Conservation (phyloP, 73 alveolate genomes). For the Blepharisma stoltei region DNA sequence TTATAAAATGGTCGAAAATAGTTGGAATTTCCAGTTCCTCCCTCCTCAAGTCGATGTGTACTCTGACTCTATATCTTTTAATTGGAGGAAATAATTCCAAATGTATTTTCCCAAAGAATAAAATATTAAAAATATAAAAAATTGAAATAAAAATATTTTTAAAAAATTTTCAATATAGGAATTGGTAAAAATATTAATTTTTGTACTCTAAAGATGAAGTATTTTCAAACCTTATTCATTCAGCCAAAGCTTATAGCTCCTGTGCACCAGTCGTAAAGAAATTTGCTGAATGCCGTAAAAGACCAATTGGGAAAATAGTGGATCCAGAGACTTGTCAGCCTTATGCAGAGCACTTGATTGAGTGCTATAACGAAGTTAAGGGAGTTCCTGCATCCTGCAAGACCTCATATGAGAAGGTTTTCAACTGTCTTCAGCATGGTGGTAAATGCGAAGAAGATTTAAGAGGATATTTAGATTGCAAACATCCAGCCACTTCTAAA, state of each 20-base stretch:
- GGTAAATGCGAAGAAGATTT: background rate
- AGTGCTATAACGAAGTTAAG: constrained; percentile 2
- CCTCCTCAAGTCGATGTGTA: no score
- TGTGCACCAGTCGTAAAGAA: background rate
- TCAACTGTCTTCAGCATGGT: background rate
- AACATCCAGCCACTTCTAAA: background rate
- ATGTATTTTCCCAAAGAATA: no score
- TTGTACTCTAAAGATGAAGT: constrained; percentile 12
- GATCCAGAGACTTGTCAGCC: constrained; percentile 19
- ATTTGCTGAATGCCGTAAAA: constrained; percentile 17
- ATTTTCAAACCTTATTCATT: background rate
- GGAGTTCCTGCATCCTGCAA: constrained; percentile 6
- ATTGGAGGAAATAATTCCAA: no score
- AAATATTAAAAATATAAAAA: no score
- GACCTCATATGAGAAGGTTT: background rate
- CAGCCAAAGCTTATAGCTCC: background rate
- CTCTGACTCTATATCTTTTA: no score
- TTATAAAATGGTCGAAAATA: no score
- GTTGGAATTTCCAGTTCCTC: no score
- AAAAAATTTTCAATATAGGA: no score
- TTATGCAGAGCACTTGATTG: constrained; percentile 1
- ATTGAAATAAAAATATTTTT: no score
- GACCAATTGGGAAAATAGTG: constrained; percentile 5
- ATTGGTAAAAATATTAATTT: no score
- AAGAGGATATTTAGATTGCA: background rate